These are phyloP conservation scores for Cytospora schulzeri DNA, from an alignment of 2,329 filamentous ascomycete species.

Conservation along the genomic window DNA sequence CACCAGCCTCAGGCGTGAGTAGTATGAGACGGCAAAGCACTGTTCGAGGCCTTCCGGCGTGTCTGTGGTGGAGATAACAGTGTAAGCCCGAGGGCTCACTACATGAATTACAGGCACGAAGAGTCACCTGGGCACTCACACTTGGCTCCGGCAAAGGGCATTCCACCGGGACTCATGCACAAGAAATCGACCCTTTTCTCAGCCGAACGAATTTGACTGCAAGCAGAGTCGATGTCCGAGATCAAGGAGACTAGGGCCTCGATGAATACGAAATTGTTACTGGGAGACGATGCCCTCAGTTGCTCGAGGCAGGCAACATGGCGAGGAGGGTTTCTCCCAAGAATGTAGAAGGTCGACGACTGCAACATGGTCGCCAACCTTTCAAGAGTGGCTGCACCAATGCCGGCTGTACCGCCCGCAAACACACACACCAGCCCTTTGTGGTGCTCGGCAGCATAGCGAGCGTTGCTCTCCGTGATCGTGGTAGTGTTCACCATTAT, in stretches of 20 bases:
- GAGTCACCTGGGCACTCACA: constrained; percentile 27
- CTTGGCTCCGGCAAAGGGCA: constrained; percentile 29
- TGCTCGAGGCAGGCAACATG: constrained; percentile 25
- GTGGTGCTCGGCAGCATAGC: constrained; percentile 1
- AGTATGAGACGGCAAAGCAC: constrained; percentile 37
- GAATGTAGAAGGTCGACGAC: constrained; percentile 31
- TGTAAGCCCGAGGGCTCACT: not conserved
- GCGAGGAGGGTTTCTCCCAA: constrained; percentile 28
- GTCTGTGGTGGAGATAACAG: constrained; percentile 28
- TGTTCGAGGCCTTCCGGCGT: constrained; percentile 38
- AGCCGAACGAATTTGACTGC: constrained; percentile 25
- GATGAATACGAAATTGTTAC: constrained; percentile 34
- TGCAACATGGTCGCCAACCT: constrained; percentile 30
- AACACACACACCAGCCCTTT: constrained; percentile 8
- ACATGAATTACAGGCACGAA: not conserved
- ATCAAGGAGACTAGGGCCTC: constrained; percentile 35
- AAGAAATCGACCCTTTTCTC: constrained; percentile 34
- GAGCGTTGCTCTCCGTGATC: not conserved
- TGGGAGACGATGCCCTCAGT: constrained; percentile 26
- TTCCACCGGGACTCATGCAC: constrained; percentile 34
- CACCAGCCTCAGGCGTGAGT: constrained; percentile 36
- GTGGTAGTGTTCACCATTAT: not conserved
- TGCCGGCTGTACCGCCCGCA: constrained; percentile 18
- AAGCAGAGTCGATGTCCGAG: constrained; percentile 30
- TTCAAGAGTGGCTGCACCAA: constrained; percentile 34